Base-by-base conservation (phyloP, 2,329 filamentous ascomycete species). In the Cyphellophora europaea region DNA sequence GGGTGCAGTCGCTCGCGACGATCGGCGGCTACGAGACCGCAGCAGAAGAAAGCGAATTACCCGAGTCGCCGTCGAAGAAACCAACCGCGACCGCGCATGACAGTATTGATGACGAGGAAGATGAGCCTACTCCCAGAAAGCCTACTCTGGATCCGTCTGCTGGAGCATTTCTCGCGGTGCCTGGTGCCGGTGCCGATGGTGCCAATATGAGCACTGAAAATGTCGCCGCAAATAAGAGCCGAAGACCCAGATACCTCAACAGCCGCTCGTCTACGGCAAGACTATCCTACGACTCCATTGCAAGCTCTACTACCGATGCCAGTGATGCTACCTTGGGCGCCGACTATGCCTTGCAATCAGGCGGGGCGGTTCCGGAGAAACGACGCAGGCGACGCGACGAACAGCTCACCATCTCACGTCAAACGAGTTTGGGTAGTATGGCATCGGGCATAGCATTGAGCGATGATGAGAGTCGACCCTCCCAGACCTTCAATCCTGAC, bases 381-480 rank as follows among this genome's bases (percentile, higher is more conserved):
- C 40, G 42, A 23, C 47, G 44, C 23, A n/a, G n/a, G n/a, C 40
- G 36, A 32, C 33, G 47, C 14, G 48, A 49, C 27, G 41, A 38
- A 11, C 46, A 41, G n/a, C 30, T 37, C 15, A 37, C 69, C 23
- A 65, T 93, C 36, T 78, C 80, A 13, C 72, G 89, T 15, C 74
- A 87, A 8, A 79, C 88, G 42, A 95, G 88, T 59, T 71, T 95
- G 40, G 87, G 87, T 14, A 95, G 89, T 55, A 86, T 94, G 63
- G 82, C 78, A 2, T 94, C 87, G 4, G 41, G 44, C 4, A 8
- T 25, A 8, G 67, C 63, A 46, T 61, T 71, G 48, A 66, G 71
- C 49, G 66, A 65, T 50, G 60, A 59, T 52, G 70, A 59, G 30
- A 40, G 52, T 49, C 48, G 65, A 41, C 47, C 51, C 19, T 53